A percentile compares a stretch with the other conserved stretches of the same genome.
phyloP scores from a whole-genome alignment of 148 eudicot species.

The Chenopodium album region DNA sequence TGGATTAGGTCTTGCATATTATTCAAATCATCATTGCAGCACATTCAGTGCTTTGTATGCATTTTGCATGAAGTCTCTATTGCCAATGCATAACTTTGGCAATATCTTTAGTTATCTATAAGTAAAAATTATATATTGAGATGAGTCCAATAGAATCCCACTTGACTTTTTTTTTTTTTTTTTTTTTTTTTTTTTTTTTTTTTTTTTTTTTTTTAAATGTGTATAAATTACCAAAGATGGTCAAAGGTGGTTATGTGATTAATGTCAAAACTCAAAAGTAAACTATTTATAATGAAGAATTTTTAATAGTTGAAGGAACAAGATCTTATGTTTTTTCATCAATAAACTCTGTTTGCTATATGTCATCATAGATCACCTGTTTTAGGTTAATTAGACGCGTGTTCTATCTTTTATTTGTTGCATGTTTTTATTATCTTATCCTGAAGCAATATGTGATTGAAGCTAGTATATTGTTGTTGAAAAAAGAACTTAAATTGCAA shows the following conservation, averaged over 20 bases:
- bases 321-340: neutral
- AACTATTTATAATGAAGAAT: too few species aligned
- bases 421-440: neutral
- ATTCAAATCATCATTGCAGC: neutral
- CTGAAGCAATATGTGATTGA: conserved; percentile 7
- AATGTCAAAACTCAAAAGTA: too few species aligned
- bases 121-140: too few species aligned
- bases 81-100: too few species aligned
- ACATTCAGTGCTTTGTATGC: neutral
- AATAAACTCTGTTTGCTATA: neutral
- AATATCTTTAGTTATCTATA: too few species aligned
- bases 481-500: neutral
- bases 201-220: too few species aligned
- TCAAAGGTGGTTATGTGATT: too few species aligned
- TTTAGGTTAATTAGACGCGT: neutral
- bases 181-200: too few species aligned
- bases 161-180: too few species aligned
- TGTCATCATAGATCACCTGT: neutral
- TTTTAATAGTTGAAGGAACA: neutral
- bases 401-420: neutral
- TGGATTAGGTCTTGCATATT: neutral
- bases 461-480: neutral
- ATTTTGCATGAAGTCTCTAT: too few species aligned
- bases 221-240: too few species aligned
- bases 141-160: too few species aligned